Percentiles rank a stretch among this genome's conserved stretches.
Evolutionary conservation across 139 green algal species (phyloP).

Genomic region (Micractinium sp.): DNA sequence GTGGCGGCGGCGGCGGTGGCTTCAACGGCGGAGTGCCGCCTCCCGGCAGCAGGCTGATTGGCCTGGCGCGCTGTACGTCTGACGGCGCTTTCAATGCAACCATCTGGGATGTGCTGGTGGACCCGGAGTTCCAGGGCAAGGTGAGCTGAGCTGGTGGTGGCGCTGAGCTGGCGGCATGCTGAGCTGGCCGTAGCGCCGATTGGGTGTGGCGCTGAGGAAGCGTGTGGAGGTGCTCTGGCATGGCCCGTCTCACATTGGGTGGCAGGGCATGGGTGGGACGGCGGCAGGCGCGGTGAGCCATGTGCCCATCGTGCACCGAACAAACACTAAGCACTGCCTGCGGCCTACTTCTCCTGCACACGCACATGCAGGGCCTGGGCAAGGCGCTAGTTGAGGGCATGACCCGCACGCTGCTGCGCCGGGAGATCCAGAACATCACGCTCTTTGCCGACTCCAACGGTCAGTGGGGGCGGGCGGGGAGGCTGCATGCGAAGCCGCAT

Average conservation of each 20-base stretch:
- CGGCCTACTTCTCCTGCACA: background rate
- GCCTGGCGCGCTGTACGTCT: slow-evolving; percentile 86
- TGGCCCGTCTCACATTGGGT: too few species aligned
- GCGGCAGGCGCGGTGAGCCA: background rate
- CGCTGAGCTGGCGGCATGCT: background rate
- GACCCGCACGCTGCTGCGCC: slow-evolving; percentile 81
- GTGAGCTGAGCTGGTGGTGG: slow-evolving; percentile 27
- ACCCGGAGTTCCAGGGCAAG: slow-evolving; percentile 90
- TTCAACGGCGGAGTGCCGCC: background rate
- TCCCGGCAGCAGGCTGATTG: slow-evolving; percentile 69
- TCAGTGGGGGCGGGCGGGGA: background rate
- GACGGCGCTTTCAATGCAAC: slow-evolving; percentile 98
- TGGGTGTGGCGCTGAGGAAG: too few species aligned
- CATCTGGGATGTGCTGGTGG: slow-evolving; percentile 97
- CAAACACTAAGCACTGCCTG: background rate
- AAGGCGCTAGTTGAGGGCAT: slow-evolving; percentile 95
- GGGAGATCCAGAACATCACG: slow-evolving; percentile 97
- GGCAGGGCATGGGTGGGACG: background rate
- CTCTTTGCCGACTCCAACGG: slow-evolving; percentile 93
- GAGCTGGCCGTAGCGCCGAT: too few species aligned
- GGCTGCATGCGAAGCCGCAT: background rate
- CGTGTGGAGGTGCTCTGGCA: too few species aligned
- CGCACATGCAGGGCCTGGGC: slow-evolving; percentile 78
- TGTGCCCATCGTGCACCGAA: background rate
- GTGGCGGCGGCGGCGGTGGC: background rate